Conservation (phyloP, 208 protist genomes). For the Endotrypanum monterogeii region DNA sequence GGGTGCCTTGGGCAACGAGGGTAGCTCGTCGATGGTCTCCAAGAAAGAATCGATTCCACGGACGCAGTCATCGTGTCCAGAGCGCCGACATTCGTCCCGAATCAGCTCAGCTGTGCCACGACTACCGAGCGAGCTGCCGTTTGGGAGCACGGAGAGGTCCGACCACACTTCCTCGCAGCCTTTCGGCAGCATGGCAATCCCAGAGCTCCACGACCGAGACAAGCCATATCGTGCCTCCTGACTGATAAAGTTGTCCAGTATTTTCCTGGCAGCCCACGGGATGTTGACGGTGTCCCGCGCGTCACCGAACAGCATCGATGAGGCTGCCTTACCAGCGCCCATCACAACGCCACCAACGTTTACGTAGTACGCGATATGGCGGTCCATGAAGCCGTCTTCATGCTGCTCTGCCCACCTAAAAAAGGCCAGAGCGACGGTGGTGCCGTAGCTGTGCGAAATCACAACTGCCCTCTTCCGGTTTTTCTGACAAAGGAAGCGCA, state of each 20-base stretch:
- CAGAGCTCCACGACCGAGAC: constrained; percentile 75
- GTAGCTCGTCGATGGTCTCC: constrained; percentile 43
- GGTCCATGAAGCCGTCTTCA: constrained; percentile 76
- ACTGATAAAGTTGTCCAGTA: constrained; percentile 83
- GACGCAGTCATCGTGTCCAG: constrained; percentile 56
- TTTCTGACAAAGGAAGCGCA: constrained; percentile 77
- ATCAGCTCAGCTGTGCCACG: constrained; percentile 41
- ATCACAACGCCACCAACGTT: constrained; percentile 84
- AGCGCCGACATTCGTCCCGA: constrained; percentile 40
- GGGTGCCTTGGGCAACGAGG: constrained; percentile 78
- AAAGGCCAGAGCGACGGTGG: constrained; percentile 80
- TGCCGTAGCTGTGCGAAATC: constrained; percentile 91
- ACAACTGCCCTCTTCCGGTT: constrained; percentile 74
- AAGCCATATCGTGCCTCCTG: constrained; percentile 61
- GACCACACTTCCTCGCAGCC: constrained; percentile 63
- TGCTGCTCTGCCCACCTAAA: constrained; percentile 85
- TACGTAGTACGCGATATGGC: constrained; percentile 84
- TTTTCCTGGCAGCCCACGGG: constrained; percentile 46
- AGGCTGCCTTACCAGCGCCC: constrained; percentile 83
- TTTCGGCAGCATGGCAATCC: constrained; percentile 66
- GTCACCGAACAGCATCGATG: constrained; percentile 81
- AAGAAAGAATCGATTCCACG: constrained; percentile 35
- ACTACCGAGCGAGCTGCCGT: constrained; percentile 52
- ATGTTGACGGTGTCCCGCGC: constrained; percentile 87
- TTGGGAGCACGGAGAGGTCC: constrained; percentile 46